Evolutionary conservation across 352 stramenopile species (phyloP), one percentile per base, ranked within the genome.

Genomic region (Aphanomyces invadans): DNA sequence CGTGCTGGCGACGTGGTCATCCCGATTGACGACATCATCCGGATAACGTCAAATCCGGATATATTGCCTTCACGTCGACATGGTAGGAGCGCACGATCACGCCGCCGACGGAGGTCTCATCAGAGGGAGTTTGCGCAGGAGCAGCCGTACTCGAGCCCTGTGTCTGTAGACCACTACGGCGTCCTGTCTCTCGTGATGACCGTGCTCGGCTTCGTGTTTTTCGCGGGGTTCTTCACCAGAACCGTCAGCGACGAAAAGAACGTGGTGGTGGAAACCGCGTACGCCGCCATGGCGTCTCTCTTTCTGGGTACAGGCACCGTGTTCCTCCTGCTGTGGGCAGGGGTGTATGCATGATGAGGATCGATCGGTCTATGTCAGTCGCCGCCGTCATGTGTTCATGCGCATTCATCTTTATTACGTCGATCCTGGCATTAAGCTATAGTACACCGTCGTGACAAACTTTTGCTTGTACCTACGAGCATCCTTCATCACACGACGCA

Each of bases 371-470:
- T 25, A 52, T 9, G 9, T 17, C 9, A 45, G 9, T 9, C 38
- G 38, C 17, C 38, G 17, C 17, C 38, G 38, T 17, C 26, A 54
- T 25, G 21, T 54, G 19, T 5, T 7, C 5, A 25, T 54, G 46
- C 7, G 56, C 3, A 39, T 67, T 67, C 45, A 52, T 63, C 36
- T 32, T 44, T 15, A 42, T 78, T 86, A 93, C 64, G 87, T 89
- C 29, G 83, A 80, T 36, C 86, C 88, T 36, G 87, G 88, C 81
- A 96, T 93, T 65, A 95, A 75, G 64, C 86, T 95, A 85, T 99
- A 99, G 85, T 98, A 99, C 52, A 99, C 96, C 25, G 94, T 98
- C 10, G 96, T 99, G 64, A 98, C 94, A 74, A 98, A 98, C 74
- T 99, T 99, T 60, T 97, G 94, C 79, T 97, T 97, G 74, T 91